Evolutionary conservation across 2,329 filamentous ascomycete genomes (phyloP).

Genomic region (Rhinocladiella similis): DNA sequence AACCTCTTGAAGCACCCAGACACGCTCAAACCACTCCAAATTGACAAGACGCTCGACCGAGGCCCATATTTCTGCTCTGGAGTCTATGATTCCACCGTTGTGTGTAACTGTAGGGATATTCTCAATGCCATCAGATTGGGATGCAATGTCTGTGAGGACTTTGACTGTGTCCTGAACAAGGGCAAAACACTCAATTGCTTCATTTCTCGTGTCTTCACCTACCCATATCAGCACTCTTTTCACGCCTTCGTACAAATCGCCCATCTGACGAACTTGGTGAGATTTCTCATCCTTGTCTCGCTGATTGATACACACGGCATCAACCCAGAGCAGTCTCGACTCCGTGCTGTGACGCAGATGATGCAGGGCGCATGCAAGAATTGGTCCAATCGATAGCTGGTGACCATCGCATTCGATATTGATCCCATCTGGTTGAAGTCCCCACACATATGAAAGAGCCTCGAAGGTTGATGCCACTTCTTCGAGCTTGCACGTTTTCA

Average conservation of each 20-base stretch:
- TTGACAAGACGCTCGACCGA: slow-evolving; percentile 7
- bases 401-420: slow-evolving; percentile 12
- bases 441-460: slow-evolving; percentile 17
- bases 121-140: not conserved
- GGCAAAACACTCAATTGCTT: slow-evolving; percentile 6
- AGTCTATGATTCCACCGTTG: not conserved
- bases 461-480: slow-evolving; percentile 1
- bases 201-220: slow-evolving; percentile 9
- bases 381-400: slow-evolving; percentile 1
- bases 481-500: not conserved
- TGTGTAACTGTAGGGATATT: slow-evolving; percentile 1
- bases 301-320: slow-evolving; percentile 32
- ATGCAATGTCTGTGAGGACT: slow-evolving; percentile 1
- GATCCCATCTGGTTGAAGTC: not conserved
- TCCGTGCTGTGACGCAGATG: not conserved
- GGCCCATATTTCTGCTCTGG: slow-evolving; percentile 1
- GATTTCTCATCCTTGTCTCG: slow-evolving; percentile 25
- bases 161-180: slow-evolving; percentile 1
- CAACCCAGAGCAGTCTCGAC: slow-evolving; percentile 23
- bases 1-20: slow-evolving; percentile 20
- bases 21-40: slow-evolving; percentile 12
- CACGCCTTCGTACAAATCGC: slow-evolving; percentile 26
- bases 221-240: slow-evolving; percentile 28
- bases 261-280: slow-evolving; percentile 30
- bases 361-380: slow-evolving; percentile 10